Percentiles rank a stretch among this genome's conserved stretches.
Conservation (phyloP, 1,139 yeast species). For the Candida dubliniensis region DNA sequence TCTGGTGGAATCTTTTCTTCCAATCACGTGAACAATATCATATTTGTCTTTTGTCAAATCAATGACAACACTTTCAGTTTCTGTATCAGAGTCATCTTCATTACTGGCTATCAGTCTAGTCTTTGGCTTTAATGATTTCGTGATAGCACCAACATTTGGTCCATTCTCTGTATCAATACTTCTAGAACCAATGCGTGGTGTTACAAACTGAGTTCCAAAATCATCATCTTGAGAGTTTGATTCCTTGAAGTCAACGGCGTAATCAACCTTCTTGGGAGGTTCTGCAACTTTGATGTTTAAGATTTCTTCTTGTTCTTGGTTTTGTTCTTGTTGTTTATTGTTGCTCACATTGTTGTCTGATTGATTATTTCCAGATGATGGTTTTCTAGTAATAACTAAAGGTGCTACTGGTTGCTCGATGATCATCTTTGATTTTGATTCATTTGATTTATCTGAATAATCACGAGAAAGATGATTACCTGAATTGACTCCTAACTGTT, state of each 20-base stretch:
- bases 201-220: constrained; percentile 8
- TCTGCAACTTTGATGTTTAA: constrained; percentile 33
- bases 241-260: constrained; percentile 45
- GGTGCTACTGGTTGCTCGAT: too few relatives aligned
- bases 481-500: constrained; percentile 3
- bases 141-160: background rate
- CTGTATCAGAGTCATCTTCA: constrained; percentile 13
- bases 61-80: constrained; percentile 40
- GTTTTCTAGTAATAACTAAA: background rate
- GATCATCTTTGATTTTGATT: too few relatives aligned
- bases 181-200: constrained; percentile 2
- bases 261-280: constrained; percentile 40
- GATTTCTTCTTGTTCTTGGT: constrained; percentile 10
- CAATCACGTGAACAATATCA: constrained; percentile 34
- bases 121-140: background rate
- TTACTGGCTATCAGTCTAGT: background rate
- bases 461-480: background rate
- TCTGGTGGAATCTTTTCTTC: constrained; percentile 34
- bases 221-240: constrained; percentile 20
- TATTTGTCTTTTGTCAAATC: constrained; percentile 46
- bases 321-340: constrained; percentile 2
- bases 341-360: background rate
- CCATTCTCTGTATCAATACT: background rate
- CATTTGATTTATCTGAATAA: too few relatives aligned
- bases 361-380: background rate